Evolutionary conservation across 257 asterid species (phyloP), one percentile per base, ranked within the genome.

Genomic region (Catharanthus roseus): DNA sequence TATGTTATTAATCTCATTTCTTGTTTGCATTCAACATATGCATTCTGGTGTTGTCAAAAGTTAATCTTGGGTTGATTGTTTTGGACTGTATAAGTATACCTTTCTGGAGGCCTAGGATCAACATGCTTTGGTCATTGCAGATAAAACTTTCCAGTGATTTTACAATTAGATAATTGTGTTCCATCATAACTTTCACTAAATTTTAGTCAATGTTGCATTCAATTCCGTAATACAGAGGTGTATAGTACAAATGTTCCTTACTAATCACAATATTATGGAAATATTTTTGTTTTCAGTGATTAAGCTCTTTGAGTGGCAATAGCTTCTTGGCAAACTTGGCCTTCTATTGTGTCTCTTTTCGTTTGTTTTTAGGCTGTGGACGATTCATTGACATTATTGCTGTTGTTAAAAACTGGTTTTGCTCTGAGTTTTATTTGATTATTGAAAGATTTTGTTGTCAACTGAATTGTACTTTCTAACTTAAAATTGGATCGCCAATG

Each of bases 231-330:
- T 81, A 75, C 89, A 93, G 99, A 86, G 96, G 80, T 93, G 97
- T 81, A 77, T 87, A 58, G 74, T 81, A 79, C 99, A 93, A 86
- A 93, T 93, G 91, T 19, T 89, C 75, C 75, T 93, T 45, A 21
- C 39, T 18, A 45, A 16, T 49, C 31, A 49, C 39, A 28, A 3
- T 29, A 4, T 26, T 8, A 3, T 44, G 11, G 19, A 38, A 16
- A 51, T 23, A 12, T 10, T 55, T n/a, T n/a, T n/a, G n/a, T n/a
- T n/a, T 60, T 41, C 50, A 54, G 23, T 38, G 53, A 19, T 53
- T 73, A 33, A 50, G 21, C 66, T 54, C 33, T 65, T 3, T 29
- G 28, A 65, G 39, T 45, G 2, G 23, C 74, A 11, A 19, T 15
- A 11, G 19, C 12, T 29, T 16, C 34, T 38, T 12, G 18, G 15